Conservation (phyloP, 306 rosid species). For the Boehmeria nivea region DNA sequence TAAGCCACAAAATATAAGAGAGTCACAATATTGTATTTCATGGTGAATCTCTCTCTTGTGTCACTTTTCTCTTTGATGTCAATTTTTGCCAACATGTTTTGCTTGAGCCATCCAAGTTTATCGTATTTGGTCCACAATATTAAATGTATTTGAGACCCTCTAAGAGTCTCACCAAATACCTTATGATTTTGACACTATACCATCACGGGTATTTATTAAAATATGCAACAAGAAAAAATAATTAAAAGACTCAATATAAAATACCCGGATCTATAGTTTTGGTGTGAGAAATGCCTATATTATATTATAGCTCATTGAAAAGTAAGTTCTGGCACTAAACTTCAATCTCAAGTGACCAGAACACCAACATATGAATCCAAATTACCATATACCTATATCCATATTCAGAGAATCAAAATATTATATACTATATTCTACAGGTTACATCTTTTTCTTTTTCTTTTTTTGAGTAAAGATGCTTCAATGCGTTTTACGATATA, state of each 20-base stretch:
- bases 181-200: not conserved
- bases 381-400: no score
- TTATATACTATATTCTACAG: no score
- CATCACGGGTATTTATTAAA: not conserved
- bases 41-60: no score
- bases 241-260: not conserved
- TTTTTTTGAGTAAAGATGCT: no score
- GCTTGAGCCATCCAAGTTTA: not conserved
- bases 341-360: not conserved
- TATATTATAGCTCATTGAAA: not conserved
- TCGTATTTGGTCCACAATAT: constrained; percentile 6
- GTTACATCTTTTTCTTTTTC: no score
- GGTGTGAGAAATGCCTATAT: not conserved
- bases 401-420: no score
- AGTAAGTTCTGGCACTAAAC: not conserved
- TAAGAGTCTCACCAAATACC: not conserved
- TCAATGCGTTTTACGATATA: no score
- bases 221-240: not conserved
- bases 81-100: not conserved
- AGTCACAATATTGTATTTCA: not conserved
- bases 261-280: constrained; percentile 1
- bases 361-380: not conserved
- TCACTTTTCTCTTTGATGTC: no score
- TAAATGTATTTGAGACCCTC: not conserved
- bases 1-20: not conserved